Evolutionary conservation across 768 basidiomycete species (phyloP).

Genomic region (Cyathus striatus): DNA sequence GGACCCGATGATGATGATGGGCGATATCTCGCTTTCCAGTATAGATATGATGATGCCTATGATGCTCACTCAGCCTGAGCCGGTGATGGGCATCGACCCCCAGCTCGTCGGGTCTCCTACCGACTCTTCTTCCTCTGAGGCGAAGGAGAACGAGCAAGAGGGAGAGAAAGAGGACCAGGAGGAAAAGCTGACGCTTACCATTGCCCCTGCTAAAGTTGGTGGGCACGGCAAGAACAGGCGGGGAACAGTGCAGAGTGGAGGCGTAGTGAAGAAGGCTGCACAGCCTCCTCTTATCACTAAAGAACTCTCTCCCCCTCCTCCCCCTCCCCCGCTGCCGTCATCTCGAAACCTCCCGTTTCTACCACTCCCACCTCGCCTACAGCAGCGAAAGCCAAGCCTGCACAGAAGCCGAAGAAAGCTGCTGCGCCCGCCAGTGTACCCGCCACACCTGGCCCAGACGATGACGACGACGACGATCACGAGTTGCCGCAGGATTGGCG

Average conservation of each 20-base stretch:
- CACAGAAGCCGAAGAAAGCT: conserved; percentile 3
- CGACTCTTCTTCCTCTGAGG: conserved; percentile 22
- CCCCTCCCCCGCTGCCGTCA: conserved; percentile 8
- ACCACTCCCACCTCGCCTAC: background rate
- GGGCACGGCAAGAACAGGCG: conserved; percentile 59
- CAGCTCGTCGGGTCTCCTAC: conserved; percentile 70
- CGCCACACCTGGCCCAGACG: conserved; percentile 13
- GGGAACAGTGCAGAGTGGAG: conserved; percentile 70
- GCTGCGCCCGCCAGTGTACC: too few species aligned
- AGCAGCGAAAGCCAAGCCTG: conserved; percentile 7
- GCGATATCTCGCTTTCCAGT: too few species aligned
- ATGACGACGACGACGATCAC: conserved; percentile 41
- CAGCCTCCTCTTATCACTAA: conserved; percentile 3
- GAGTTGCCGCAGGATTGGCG: conserved; percentile 76
- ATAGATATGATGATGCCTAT: conserved; percentile 10
- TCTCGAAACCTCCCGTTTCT: background rate
- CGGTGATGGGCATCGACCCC: conserved; percentile 54
- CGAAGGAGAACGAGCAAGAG: conserved; percentile 10
- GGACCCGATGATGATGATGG: too few species aligned
- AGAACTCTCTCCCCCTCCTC: conserved; percentile 17
- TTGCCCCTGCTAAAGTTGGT: conserved; percentile 50
- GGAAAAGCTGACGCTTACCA: conserved; percentile 37
- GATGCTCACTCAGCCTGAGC: conserved; percentile 9
- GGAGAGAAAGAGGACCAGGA: conserved; percentile 13
- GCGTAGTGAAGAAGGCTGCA: conserved; percentile 55